Evolutionary conservation across 2,329 filamentous ascomycete species (phyloP).

Genomic region (Microdochium paspali): DNA sequence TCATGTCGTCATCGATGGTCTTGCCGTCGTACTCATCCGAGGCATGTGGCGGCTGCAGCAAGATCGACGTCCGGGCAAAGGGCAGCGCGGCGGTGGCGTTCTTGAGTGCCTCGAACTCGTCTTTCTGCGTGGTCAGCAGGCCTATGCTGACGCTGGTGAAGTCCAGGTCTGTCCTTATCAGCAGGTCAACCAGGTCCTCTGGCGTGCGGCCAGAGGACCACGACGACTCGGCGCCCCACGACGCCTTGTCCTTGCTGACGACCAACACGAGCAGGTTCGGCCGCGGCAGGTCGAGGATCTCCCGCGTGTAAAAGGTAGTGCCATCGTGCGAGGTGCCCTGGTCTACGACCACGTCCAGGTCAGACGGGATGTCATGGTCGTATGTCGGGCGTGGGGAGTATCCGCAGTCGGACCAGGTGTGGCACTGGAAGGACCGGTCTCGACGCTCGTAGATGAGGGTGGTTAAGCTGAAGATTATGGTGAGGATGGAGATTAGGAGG

Average conservation of each 20-base stretch:
- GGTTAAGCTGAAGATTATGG: not conserved
- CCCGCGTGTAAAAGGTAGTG: not conserved
- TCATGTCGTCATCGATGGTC: constrained; percentile 8
- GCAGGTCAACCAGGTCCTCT: constrained; percentile 17
- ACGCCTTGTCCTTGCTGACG: constrained; percentile 13
- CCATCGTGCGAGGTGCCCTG: not conserved
- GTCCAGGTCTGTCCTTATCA: constrained; percentile 14
- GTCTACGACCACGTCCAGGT: not conserved
- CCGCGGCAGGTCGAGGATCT: not conserved
- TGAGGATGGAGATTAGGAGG: not conserved
- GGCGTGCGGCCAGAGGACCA: constrained; percentile 15
- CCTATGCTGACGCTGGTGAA: constrained; percentile 14
- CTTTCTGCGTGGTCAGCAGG: constrained; percentile 15
- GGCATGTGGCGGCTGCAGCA: not conserved
- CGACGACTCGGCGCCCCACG: constrained; percentile 16
- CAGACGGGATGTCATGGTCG: not conserved
- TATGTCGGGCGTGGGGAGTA: not conserved
- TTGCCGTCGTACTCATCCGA: constrained; percentile 7
- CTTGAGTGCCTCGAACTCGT: constrained; percentile 13
- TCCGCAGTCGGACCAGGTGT: not conserved
- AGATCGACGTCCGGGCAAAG: constrained; percentile 15
- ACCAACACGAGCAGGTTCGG: constrained; percentile 15
- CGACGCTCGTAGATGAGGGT: not conserved
- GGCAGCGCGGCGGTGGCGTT: constrained; percentile 11
- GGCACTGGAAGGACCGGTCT: not conserved